Conservation (phyloP, 345 rosid genomes). For the Pugionium dolabratum region DNA sequence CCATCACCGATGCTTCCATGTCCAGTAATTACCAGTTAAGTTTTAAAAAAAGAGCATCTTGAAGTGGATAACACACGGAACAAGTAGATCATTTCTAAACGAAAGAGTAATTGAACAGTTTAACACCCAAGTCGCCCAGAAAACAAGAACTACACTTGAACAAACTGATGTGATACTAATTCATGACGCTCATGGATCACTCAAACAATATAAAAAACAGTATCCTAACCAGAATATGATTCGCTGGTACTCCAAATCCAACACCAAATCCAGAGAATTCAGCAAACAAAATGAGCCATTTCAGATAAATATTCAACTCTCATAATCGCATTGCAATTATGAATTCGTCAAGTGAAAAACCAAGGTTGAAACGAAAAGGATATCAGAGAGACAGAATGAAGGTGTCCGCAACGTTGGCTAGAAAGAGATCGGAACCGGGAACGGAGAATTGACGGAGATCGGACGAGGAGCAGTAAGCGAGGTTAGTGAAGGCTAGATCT, state of each 20-base stretch:
- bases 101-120: not conserved
- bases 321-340: not conserved
- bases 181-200: not conserved
- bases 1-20: constrained; percentile 67
- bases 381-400: constrained; percentile 78
- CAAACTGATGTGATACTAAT: too few relatives aligned
- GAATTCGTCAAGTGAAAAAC: not conserved
- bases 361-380: constrained; percentile 47
- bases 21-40: constrained; percentile 71
- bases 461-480: constrained; percentile 82
- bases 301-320: not conserved
- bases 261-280: not conserved
- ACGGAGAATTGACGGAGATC: constrained; percentile 82
- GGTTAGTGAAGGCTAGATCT: constrained; percentile 85
- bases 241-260: constrained; percentile 1
- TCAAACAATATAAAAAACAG: constrained; percentile 10
- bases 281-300: not conserved
- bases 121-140: not conserved
- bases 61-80: not conserved
- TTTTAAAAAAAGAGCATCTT: not conserved
- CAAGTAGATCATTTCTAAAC: constrained; percentile 2
- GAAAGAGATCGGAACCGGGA: constrained; percentile 70
- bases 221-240: not conserved
- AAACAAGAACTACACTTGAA: not conserved
- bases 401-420: constrained; percentile 60